Evolutionary conservation across 352 stramenopile species (phyloP), one percentile per base, ranked within the genome.

Genomic region (Globisporangium viniferum): DNA sequence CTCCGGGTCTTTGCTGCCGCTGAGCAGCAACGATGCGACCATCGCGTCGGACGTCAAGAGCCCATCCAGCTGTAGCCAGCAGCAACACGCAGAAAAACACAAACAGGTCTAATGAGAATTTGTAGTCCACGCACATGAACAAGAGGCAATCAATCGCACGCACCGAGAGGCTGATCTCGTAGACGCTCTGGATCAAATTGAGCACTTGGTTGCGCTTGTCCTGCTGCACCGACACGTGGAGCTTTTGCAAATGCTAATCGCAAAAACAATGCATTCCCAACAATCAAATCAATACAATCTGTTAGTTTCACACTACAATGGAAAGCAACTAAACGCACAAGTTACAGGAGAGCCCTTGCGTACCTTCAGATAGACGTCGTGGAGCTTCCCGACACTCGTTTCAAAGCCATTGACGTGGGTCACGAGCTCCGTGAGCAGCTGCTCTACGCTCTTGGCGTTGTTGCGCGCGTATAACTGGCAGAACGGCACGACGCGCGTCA

Each of bases 381-480:
- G 68, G 29, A 83, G 54, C 55, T 62, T 24, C 3, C 27, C 12
- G 24, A 82, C 22, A 8, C 59, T 68, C 33, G 67, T 60, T 29
- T 24, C 58, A 62, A 84, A 84, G 9, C 58, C 31, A 9, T 64
- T 36, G 0, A 67, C 55, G 33, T 73, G 61, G 9, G 74, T 27
- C 3, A 70, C 68, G 51, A 81, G 60, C 2, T 51, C 63, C 54
- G 71, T 51, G n/a, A 86, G 59, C 35, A 88, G 58, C 15, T 68
- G 63, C 22, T 55, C 55, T 36, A 86, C 74, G 0, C 51, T 64
- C 1, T 65, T 59, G 0, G 49, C 65, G 44, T 84, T 88, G 55
- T 72, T 80, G 27, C 68, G 72, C n/a, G 73, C 72, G 59, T 76
- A 86, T 5, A 93, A 46, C 64, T 90, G 80, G 66, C 85, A 91